phyloP scores from a whole-genome alignment of 805 yeast species.

The Metschnikowia proteae region DNA sequence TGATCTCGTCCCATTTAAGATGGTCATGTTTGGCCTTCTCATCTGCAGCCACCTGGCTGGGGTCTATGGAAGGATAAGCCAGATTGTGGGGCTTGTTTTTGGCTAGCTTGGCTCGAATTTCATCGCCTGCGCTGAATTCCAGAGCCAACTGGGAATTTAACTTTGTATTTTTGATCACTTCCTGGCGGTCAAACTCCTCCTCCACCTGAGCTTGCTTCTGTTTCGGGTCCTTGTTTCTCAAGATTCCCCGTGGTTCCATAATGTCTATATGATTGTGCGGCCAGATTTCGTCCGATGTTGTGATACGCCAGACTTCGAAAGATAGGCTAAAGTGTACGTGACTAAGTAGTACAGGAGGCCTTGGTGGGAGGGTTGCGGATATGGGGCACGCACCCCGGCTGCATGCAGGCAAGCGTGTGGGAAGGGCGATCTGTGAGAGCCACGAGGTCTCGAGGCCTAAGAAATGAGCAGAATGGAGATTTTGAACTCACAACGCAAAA shows the following conservation, averaged over 20 bases:
- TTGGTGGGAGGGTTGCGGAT: neutral
- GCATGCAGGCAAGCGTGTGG: neutral
- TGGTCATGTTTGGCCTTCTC: constrained; percentile 25
- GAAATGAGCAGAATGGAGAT: no score
- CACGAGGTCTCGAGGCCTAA: neutral
- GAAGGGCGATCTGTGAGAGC: no score
- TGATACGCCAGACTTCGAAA: neutral
- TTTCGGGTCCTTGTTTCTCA: constrained; percentile 43
- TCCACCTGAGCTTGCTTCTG: constrained; percentile 19
- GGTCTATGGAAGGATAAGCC: constrained; percentile 10
- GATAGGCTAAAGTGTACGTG: neutral
- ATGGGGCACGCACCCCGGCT: neutral
- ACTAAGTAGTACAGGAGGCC: neutral
- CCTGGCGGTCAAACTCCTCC: constrained; percentile 51
- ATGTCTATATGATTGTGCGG: neutral
- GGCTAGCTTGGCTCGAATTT: constrained; percentile 44
- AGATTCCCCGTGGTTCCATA: constrained; percentile 42
- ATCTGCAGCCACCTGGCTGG: constrained; percentile 4
- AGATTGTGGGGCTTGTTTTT: constrained; percentile 28
- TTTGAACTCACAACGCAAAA: no score
- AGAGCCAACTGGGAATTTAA: constrained; percentile 57
- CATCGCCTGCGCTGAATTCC: constrained; percentile 40
- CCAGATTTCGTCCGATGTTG: neutral
- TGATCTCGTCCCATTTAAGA: constrained; percentile 82
- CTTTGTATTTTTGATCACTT: constrained; percentile 76